Conservation (phyloP, 2,329 filamentous ascomycete genomes). For the Penicillium sp. region DNA sequence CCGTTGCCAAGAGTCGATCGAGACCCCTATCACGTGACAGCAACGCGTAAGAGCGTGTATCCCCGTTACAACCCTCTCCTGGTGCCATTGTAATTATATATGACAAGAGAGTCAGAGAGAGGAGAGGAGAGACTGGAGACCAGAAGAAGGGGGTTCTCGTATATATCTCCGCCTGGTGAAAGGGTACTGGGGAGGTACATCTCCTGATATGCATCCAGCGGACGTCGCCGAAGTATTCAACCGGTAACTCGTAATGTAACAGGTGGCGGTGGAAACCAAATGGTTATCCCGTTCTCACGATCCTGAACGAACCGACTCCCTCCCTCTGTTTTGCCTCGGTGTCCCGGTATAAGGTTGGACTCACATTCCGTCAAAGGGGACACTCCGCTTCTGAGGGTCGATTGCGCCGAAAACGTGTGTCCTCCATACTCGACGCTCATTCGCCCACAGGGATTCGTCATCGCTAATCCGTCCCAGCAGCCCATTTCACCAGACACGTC, state of each 20-base stretch:
- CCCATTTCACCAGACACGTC: neutral
- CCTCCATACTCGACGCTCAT: constrained; percentile 26
- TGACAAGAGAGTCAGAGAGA: no score
- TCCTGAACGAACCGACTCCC: neutral
- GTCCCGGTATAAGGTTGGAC: neutral
- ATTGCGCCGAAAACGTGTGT: constrained; percentile 12
- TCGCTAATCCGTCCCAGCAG: constrained; percentile 15
- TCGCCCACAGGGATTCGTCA: constrained; percentile 35
- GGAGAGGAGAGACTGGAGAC: no score
- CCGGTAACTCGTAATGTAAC: constrained; percentile 1
- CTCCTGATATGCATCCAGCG: neutral
- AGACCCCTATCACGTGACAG: neutral
- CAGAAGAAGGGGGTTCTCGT: no score
- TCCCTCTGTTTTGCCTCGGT: no score
- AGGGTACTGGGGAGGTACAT: neutral
- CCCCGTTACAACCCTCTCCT: no score
- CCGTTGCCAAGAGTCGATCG: constrained; percentile 1
- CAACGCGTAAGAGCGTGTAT: no score
- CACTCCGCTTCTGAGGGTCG: neutral
- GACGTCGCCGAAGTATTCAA: neutral
- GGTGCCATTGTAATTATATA: no score
- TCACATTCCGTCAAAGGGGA: neutral
- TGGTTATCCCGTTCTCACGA: neutral
- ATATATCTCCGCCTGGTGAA: neutral
- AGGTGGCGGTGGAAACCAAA: constrained; percentile 1